These are phyloP conservation scores for Hymenoscyphus fraxineus DNA, from an alignment of 2,329 filamentous ascomycete species.

Conservation along the genomic window DNA sequence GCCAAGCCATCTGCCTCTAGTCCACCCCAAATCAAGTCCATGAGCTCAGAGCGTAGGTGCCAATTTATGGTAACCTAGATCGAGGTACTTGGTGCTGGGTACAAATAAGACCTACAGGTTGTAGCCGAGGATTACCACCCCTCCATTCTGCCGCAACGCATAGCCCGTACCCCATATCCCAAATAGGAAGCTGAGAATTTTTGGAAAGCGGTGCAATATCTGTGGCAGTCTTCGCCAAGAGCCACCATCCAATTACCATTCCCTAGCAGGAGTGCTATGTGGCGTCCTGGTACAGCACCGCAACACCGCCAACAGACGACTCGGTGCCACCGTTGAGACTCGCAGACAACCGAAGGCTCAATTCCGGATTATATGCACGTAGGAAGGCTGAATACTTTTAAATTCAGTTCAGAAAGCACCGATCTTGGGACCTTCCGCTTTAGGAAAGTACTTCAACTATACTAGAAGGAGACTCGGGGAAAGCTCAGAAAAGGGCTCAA, in stretches of 20 bases:
- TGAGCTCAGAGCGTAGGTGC: not conserved
- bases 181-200: constrained; percentile 20
- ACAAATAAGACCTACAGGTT: not conserved
- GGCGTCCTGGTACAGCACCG: constrained; percentile 8
- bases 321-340: constrained; percentile 5
- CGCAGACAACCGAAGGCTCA: constrained; percentile 4
- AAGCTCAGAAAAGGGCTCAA: not conserved
- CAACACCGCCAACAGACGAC: not conserved
- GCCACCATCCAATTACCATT: not conserved
- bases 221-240: constrained; percentile 2
- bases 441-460: not conserved
- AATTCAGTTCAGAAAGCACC: not conserved
- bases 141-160: constrained; percentile 13
- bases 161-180: constrained; percentile 4
- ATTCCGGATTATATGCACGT: constrained; percentile 6
- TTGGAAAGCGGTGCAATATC: not conserved
- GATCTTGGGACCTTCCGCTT: constrained; percentile 8
- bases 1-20: not conserved
- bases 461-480: constrained; percentile 8
- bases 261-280: constrained; percentile 3
- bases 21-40: not conserved
- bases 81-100: not conserved
- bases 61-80: not conserved
- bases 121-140: not conserved
- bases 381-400: constrained; percentile 4